Conservation (phyloP, 176 grass and related monocot genomes). For the Thinopyrum elongatum region DNA sequence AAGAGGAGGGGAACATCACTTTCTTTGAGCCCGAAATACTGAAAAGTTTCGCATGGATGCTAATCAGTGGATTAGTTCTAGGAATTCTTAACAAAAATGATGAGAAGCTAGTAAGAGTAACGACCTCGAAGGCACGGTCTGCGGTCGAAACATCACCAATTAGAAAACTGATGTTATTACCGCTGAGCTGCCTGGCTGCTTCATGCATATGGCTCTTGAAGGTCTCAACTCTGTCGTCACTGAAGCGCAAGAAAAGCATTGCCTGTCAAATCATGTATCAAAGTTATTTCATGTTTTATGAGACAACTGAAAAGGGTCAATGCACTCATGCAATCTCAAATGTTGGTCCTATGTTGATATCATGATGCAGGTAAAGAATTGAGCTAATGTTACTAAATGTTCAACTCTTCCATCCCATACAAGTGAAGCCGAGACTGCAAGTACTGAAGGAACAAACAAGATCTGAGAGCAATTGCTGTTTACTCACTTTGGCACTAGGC, state of each 20-base stretch:
- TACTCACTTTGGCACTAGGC: slow-evolving; percentile 68
- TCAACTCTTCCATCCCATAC: neutral
- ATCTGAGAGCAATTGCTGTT: neutral
- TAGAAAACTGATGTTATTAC: slow-evolving; percentile 81
- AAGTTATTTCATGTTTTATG: slow-evolving; percentile 4
- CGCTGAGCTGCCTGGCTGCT: slow-evolving; percentile 60
- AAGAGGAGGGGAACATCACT: slow-evolving; percentile 65
- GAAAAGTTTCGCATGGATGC: slow-evolving; percentile 22
- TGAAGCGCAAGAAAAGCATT: slow-evolving; percentile 87
- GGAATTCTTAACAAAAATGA: neutral
- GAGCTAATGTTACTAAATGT: neutral
- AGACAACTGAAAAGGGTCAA: neutral
- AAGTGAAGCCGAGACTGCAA: neutral
- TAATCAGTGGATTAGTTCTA: slow-evolving; percentile 14
- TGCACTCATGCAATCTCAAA: slow-evolving; percentile 10
- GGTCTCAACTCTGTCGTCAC: slow-evolving; percentile 39
- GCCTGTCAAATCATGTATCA: slow-evolving; percentile 45
- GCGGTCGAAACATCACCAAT: slow-evolving; percentile 67
- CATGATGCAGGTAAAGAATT: slow-evolving; percentile 33
- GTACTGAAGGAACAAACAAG: slow-evolving; percentile 12
- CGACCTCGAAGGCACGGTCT: slow-evolving; percentile 69
- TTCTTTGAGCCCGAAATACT: slow-evolving; percentile 89
- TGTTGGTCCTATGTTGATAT: neutral
- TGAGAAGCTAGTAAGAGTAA: slow-evolving; percentile 19
- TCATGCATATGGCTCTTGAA: slow-evolving; percentile 68